These are phyloP conservation scores for Malus hybrid DNA, from an alignment of 331 rosid genomes.

Conservation along the genomic window DNA sequence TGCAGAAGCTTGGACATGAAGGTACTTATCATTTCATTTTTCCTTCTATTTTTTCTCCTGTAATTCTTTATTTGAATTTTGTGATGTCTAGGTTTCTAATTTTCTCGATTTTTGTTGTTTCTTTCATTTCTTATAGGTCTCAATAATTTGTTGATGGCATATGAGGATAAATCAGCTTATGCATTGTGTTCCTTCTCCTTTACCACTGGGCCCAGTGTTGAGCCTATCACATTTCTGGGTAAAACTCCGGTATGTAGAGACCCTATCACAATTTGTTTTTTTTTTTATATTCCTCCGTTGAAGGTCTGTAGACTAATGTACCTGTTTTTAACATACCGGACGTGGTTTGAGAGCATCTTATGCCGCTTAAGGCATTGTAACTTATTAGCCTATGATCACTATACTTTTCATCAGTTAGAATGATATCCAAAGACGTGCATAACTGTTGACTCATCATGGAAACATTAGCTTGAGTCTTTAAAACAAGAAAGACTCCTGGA, in stretches of 20 bases:
- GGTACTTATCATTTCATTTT: conserved; percentile 26
- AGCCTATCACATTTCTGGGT: conserved; percentile 77
- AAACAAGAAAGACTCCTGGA: neutral
- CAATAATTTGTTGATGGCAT: conserved; percentile 84
- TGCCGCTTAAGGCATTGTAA: neutral
- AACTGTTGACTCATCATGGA: neutral
- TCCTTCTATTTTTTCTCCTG: neutral
- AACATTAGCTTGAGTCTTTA: neutral
- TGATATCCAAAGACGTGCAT: neutral
- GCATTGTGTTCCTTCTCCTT: conserved; percentile 80
- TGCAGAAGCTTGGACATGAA: conserved; percentile 95
- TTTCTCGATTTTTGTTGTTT: neutral
- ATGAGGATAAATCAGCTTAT: conserved; percentile 88
- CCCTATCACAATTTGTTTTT: neutral
- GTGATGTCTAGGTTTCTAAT: conserved; percentile 4
- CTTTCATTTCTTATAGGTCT: conserved; percentile 50
- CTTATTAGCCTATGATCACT: neutral
- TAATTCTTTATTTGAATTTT: neutral
- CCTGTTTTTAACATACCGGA: neutral
- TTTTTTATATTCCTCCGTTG: neutral
- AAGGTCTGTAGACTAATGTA: neutral
- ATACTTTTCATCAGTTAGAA: neutral
- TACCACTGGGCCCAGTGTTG: conserved; percentile 54
- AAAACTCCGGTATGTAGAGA: conserved; percentile 66
- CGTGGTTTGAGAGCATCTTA: neutral